Evolutionary conservation across 306 rosid species (phyloP), one percentile per base, ranked within the genome.

Genomic region (Leucaena leucocephala): DNA sequence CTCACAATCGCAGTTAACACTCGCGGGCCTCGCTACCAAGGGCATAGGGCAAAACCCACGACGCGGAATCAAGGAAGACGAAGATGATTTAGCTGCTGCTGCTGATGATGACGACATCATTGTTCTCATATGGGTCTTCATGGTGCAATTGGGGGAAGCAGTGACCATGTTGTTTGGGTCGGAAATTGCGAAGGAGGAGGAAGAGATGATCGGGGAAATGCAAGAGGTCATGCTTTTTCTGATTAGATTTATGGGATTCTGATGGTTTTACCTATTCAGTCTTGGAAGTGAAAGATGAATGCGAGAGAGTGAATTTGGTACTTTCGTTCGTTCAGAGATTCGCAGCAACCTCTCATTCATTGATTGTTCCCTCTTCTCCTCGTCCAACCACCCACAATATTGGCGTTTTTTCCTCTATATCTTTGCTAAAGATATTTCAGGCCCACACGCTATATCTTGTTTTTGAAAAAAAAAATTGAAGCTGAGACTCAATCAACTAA

Each of bases 1-100:
- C 84, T 87, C 92, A 74, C 94, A 86, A 54, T 66, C 64, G 34
- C 92, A 84, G 46, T 69, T 43, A 43, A 76, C 40, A 81, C 50
- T 62, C 36, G 75, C 80, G 63, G 80, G 72, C 19, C 70, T 78
- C n/a, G 74, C 77, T 10, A 66, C 22, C 16, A 71, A 27, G 72
- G 67, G 27, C 36, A 66, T 15, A 64, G 78, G 71, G 71, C 19
- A 69, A 49, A 33, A 40, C 46, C 72, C 11, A 27, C 50, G 43
- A 52, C 75, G 83, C 50, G 72, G 39, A 57, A 55, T 59, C 7
- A 66, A 36, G 42, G 19, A 38, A 3, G 77, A 46, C 2, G 64
- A 67, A 16, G 78, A 33, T 13, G 68, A 74, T 22, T 55, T 55
- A 12, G 78, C 39, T 6, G 57, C 22, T 6, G 57, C 22, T 19